phyloP scores from a whole-genome alignment of 805 yeast species.

The Metschnikowia anglica region DNA sequence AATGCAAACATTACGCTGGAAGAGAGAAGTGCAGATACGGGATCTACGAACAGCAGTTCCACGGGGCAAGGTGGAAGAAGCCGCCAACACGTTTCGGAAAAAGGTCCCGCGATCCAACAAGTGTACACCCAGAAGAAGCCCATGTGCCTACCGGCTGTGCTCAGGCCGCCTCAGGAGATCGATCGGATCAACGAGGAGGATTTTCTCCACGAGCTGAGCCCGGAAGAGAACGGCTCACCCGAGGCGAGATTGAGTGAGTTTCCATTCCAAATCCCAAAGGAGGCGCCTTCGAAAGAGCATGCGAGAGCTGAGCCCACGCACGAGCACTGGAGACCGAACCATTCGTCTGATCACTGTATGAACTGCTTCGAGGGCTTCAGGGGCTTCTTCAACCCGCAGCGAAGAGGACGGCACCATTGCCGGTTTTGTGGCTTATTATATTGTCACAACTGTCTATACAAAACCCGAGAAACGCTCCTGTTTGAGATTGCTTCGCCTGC shows the following conservation, averaged over 20 bases:
- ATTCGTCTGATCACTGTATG: constrained; percentile 41
- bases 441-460: constrained; percentile 27
- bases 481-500: constrained; percentile 15
- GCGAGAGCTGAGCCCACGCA: constrained; percentile 45
- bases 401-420: constrained; percentile 22
- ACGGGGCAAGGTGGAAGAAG: constrained; percentile 5
- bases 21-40: constrained; percentile 7
- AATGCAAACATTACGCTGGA: constrained; percentile 13
- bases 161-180: constrained; percentile 37
- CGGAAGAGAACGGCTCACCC: constrained; percentile 13
- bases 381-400: constrained; percentile 28
- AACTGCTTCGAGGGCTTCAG: constrained; percentile 39
- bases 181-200: constrained; percentile 14
- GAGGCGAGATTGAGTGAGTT: constrained; percentile 10
- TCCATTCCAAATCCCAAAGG: constrained; percentile 16
- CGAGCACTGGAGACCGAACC: constrained; percentile 52
- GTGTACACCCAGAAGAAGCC: constrained; percentile 50
- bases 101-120: constrained; percentile 28
- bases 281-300: neutral
- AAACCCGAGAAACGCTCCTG: constrained; percentile 14
- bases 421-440: constrained; percentile 20
- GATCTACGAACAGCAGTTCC: neutral
- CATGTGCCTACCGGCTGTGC: constrained; percentile 51
- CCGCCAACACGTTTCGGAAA: constrained; percentile 3
- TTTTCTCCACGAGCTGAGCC: constrained; percentile 13